Evolutionary conservation across 495 filamentous ascomycete species (phyloP), one percentile per base, ranked within the genome.

Genomic region (Penicillium goetzii): DNA sequence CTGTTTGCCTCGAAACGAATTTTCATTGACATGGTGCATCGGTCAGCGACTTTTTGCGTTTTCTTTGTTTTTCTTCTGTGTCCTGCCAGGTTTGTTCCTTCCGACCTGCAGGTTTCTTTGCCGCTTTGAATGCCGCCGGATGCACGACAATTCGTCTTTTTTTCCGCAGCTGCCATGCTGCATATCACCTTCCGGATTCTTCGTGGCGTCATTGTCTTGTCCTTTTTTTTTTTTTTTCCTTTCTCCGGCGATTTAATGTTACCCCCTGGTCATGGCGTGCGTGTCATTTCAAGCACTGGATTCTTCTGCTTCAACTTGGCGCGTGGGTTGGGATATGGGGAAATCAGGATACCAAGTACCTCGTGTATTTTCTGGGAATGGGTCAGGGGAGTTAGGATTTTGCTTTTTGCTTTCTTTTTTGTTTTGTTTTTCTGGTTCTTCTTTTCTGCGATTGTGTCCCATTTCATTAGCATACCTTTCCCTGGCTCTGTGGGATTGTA

Each of bases 221-320:
- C 12, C 36, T 15, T 17, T 40, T 14, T 21, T 58, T 54, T 25
- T 53, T 47, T 38, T 30, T 19, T 64, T 47, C 57, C 25, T 61
- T 59, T 67, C 58, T 63, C 60, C 60, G 51, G 19, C 59, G 58
- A 65, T 65, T 49, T 61, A 65, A 61, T 61, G 41, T 15, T 53
- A 1, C 34, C 41, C 25, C 19, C 45, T 38, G 3, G 43, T 58
- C 41, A 65, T 50, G 59, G 58, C 63, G 53, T 49, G 26, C 65
- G 43, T 53, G 38, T 61, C 64, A 58, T 62, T 49, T 49, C 54
- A 43, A 61, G 33, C 62, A 36, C 30, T 62, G 54, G 33, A 51
- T 23, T 40, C 36, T 43, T 56, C 28, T 45, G 21, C 30, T 54
- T 26, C 25, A 23, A 28, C 38, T 26, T 41, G 63, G 63, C 60